Evolutionary conservation across 1,139 yeast genomes (phyloP).

Genomic region (Yarrowia galli): DNA sequence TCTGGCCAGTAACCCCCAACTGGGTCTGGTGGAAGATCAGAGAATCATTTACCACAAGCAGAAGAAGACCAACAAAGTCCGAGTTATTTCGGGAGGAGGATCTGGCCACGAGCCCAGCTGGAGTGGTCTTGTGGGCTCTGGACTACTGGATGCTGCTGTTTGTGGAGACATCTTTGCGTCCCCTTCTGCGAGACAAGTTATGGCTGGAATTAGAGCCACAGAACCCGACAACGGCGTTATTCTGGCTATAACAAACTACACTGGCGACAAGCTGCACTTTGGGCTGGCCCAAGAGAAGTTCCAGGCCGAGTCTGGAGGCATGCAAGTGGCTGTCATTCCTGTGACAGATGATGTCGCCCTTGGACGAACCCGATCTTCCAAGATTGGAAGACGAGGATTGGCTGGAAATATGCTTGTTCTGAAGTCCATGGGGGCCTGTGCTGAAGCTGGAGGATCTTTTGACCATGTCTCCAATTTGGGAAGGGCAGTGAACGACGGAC

Average conservation of each 20-base stretch:
- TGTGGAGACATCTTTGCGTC: conserved; percentile 59
- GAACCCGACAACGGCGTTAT: conserved; percentile 57
- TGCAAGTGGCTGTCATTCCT: conserved; percentile 43
- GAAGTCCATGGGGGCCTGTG: conserved; percentile 59
- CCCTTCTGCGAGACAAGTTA: conserved; percentile 56
- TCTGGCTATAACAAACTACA: conserved; percentile 63
- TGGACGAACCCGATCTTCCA: conserved; percentile 54
- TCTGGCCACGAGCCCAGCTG: conserved; percentile 61
- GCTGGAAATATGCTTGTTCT: conserved; percentile 57
- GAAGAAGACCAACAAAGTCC: conserved; percentile 44
- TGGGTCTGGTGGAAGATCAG: conserved; percentile 33
- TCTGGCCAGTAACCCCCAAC: conserved; percentile 17
- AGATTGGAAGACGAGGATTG: conserved; percentile 61
- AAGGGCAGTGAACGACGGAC: conserved; percentile 51
- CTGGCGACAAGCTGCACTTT: conserved; percentile 67
- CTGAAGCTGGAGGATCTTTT: conserved; percentile 51
- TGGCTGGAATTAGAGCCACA: conserved; percentile 52
- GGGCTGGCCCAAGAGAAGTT: conserved; percentile 55
- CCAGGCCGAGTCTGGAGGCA: conserved; percentile 44
- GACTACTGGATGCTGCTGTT: conserved; percentile 58
- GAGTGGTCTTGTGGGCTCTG: conserved; percentile 57
- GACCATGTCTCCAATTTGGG: conserved; percentile 54
- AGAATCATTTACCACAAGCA: conserved; percentile 8
- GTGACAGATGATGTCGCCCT: conserved; percentile 60
- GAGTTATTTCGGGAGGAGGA: conserved; percentile 57